Evolutionary conservation across 2,329 filamentous ascomycete species (phyloP), one percentile per base, ranked within the genome.

Genomic region (Dryadomyces quercivorus): DNA sequence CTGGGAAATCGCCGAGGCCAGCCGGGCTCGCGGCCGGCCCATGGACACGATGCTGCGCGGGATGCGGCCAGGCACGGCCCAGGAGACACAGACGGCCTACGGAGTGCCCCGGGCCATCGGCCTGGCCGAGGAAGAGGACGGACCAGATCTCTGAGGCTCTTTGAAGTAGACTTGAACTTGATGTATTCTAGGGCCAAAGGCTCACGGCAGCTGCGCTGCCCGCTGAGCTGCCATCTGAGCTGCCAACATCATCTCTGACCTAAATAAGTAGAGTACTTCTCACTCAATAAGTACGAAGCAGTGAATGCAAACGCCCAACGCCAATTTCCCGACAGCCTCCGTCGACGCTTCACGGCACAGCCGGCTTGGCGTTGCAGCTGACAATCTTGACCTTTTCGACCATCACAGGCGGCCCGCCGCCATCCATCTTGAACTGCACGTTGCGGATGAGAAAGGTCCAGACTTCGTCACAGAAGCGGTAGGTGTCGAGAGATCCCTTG

Each of bases 401-500:
- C 42, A 80, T 74, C 15, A 97, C 82, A 1, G 81, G 80, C 58
- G 83, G 80, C 55, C 80, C 81, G 61, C 77, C 78, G 52, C 86
- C 88, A 63, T 97, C 92, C 74, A 97, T 85, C 74, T 98, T 98
- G 75, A 98, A 97, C n/a, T 85, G 90, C 55, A 97, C 91, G 61
- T 97, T 93, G 72, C 96, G 96, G 72, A 98, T 95, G 56, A 98
- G 80, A 70, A 98, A 98, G 1, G 93, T 98, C 93, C 93, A 98
- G 56, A 98, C 93, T 73, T 98, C 93, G 72, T 98, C 93, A 75
- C 93, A 98, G 78, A 98, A 98, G 62, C 93, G 86, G 75, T 98
- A 98, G 16, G 93, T 97, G 68, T 97, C 91, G 59, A 98, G 84
- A 66, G 94, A 93, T 50, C 93, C 93, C 87, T 98, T 98, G 77